Base-by-base conservation (phyloP, 305 asterid species). In the Caryopteris hybrid region DNA sequence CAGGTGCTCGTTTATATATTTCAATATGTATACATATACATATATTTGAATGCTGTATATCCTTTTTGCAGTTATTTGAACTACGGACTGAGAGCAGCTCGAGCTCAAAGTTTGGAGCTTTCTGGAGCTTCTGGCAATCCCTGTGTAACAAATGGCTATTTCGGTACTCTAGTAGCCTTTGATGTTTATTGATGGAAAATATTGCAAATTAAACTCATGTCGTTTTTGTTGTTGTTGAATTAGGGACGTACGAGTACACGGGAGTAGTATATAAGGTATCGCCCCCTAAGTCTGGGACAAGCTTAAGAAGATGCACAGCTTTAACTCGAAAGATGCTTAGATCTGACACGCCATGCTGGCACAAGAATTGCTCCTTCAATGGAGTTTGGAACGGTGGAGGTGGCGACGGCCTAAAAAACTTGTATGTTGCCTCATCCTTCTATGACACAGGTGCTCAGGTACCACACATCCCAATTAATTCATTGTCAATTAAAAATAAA, bases 341-440 rank as follows among this genome's bases (percentile, higher is more conserved):
- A 3, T 1, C 21, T 1, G 14, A 50, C 2, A 22, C 56, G 4
- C 7, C 33, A 6, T 50, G 56, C 56, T 8, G 7, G 0, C 33
- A 50, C 56, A 50, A 50, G 13, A 21, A 50, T 10, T 50, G 56
- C 56, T 50, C 56, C 14, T 50, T 50, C 56, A 27, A 50, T 4
- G 56, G 56, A 3, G 56, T 50, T 1, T 50, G 56, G 56, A 50
- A 21, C 7, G 56, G 33, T 1, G 56, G 56, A 50, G 56, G 56
- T 3, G 33, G 56, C 3, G 33, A 0, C 8, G 56, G 56, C 56
- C 2, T 41, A 66, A 57, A 78, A 1, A 79, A 72, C 65, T 34
- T 84, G 14, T 83, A 81, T 22, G 68, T 70, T 7, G 75, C 85
- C 0, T 83, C 90, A 3, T 82, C 23, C 52, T 81, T 79, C 81